Base-by-base conservation (phyloP, 305 asterid genomes). In the Fraxinus ornus region DNA sequence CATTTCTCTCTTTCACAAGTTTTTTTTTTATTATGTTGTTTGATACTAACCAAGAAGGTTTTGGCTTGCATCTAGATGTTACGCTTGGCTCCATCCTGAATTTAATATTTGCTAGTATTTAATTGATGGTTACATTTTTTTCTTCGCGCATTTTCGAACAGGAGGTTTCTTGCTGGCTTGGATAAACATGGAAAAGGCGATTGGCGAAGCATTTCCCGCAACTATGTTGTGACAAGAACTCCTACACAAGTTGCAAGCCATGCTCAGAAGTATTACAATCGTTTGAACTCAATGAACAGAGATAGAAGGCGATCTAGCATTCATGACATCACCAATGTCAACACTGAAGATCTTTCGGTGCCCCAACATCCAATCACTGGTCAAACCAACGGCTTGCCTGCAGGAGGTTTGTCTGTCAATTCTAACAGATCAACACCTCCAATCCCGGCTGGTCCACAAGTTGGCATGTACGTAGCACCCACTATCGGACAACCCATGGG, bases 161-260 rank as follows among this genome's bases (percentile, higher is more conserved):
- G 98, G 88, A 79, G 91, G 85, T 93, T 94, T 82, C 97, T 94
- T 84, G 92, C 91, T 41, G 97, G 98, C 35, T 79, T 94, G 91
- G 95, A 91, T 1, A 93, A 93, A 74, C 93, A 89, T 12, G 97
- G 97, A 7, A 94, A 93, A 87, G 98, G 98, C 9, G 97, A 94
- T 83, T 92, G 97, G 98, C 81, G 97, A 85, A 93, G 98, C 84
- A 94, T 94, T 75, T 94, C 98, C 0, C 80, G 98, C 4, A 92
- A 95, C 86, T 92, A 88, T 71, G 98, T 95, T 62, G 94, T 93
- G 88, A 91, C 98, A 1, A 86, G 97, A 75, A 95, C 97, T 8
- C 98, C 98, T 17, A 93, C 98, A 0, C 98, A 94, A 87, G 97
- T 94, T 32, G 97, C 98, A 6, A 94, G 97, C 86, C 98, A 94